Evolutionary conservation across 2,329 filamentous ascomycete genomes (phyloP).

Genomic region (Bipolaris gigantea): DNA sequence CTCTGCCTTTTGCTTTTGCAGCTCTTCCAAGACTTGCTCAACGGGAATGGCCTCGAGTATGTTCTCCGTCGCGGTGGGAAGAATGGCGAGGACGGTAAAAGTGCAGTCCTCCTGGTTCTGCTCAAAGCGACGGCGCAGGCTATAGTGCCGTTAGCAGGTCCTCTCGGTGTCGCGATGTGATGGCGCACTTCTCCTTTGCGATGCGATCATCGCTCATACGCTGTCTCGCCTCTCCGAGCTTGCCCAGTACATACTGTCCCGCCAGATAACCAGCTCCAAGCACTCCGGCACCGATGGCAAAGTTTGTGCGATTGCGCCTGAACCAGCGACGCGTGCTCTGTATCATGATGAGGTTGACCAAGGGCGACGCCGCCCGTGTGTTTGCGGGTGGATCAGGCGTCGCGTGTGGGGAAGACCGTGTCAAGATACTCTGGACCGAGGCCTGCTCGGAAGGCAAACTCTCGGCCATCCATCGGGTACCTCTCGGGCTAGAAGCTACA

Average conservation of each 20-base stretch:
- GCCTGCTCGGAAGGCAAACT: too few relatives aligned
- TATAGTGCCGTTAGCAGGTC: constrained; percentile 44
- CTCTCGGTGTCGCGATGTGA: too few relatives aligned
- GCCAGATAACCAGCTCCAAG: constrained; percentile 89
- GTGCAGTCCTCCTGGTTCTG: constrained; percentile 99
- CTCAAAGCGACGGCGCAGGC: constrained; percentile 91
- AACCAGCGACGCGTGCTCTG: constrained; percentile 84
- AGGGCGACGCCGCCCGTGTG: constrained; percentile 4
- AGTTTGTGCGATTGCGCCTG: constrained; percentile 83
- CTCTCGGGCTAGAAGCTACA: too few relatives aligned
- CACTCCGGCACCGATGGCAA: constrained; percentile 85
- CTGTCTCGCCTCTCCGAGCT: constrained; percentile 90
- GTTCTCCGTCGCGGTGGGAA: constrained; percentile 88
- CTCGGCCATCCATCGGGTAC: too few relatives aligned
- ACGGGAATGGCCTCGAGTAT: constrained; percentile 86
- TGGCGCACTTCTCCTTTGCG: constrained; percentile 86
- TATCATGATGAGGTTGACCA: constrained; percentile 54
- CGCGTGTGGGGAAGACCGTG: constrained; percentile 16
- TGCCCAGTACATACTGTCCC: constrained; percentile 87
- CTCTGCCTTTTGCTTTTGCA: constrained; percentile 88
- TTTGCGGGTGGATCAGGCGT: constrained; percentile 13
- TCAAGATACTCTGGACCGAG: neutral
- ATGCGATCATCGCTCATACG: constrained; percentile 96
- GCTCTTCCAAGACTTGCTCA: constrained; percentile 87
- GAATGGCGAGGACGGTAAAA: constrained; percentile 92